Base-by-base conservation (phyloP, 108 stramenopile species). In the Discostella stelligeroides region DNA sequence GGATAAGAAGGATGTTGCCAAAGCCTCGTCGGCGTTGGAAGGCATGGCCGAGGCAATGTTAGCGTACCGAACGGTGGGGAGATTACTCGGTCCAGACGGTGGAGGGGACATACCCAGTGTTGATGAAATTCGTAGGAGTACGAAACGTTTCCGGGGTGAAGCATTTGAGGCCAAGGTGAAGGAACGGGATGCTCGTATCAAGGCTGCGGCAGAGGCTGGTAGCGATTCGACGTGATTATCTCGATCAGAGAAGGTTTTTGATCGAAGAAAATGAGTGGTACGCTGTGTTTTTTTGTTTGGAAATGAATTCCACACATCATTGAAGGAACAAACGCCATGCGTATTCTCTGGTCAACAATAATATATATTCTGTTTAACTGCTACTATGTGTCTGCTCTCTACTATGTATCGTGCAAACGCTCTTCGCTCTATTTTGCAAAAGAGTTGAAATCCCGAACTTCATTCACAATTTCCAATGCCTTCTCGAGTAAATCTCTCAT, bases 391-490 rank as follows among this genome's bases (percentile, higher is more conserved):
- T 34, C 34, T 34, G 6, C 34, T 6, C 6, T 5, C 34, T 34
- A 34, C 34, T 34, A 34, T 6, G 34, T 6, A 34, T 6, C 5
- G 34, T 34, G 6, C 3, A 34, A 3, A 34, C 34, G 6, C 34
- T 34, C 34, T 6, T 34, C 34, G 3, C 34, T 34, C 34, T 34
- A 76, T 39, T 76, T 76, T 38, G 68, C 49, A 64, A 82, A 87
- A 28, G 81, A 80, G 63, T 92, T 95, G 79, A 90, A 95, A 57
- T 98, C 95, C 28, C 96, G 81, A 28, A 97, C 98, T 69, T 98
- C 97, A 76, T 96, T 97, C 12, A 98, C 96, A 78, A 98, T 98
- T 58, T 94, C 89, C 72, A 95, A 50, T 4, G 98, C 98, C 75
- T 92, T 97, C 24, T 85, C 72, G 43, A 98, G 76, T 47, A 97